These are phyloP conservation scores for Saccharomycopsis sp. DNA, from an alignment of 805 yeast genomes.

Conservation along the genomic window DNA sequence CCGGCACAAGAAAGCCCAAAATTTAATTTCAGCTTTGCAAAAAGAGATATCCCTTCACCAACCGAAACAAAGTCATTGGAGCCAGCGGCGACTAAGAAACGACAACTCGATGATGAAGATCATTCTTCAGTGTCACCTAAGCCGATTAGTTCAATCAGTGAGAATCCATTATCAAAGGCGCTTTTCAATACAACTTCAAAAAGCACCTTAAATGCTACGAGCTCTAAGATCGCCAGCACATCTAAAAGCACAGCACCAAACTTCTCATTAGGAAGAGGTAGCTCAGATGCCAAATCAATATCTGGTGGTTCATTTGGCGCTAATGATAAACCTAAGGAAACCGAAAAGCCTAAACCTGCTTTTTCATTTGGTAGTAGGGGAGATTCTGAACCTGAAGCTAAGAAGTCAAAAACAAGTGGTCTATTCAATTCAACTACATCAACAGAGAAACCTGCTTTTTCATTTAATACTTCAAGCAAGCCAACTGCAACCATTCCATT, in stretches of 20 bases:
- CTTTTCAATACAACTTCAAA: too few relatives aligned
- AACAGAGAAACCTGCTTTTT: too few relatives aligned
- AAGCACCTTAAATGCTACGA: too few relatives aligned
- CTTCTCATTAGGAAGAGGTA: background rate
- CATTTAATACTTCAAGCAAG: background rate
- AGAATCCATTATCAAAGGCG: too few relatives aligned
- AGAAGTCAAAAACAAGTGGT: background rate
- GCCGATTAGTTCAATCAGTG: too few relatives aligned
- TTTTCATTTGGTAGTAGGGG: constrained; percentile 1
- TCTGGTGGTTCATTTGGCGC: background rate
- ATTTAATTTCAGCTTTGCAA: background rate
- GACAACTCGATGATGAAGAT: too few relatives aligned
- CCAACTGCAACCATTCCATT: background rate
- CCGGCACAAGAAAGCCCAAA: background rate
- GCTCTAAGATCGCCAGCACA: background rate
- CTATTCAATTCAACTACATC: background rate
- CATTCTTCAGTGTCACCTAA: too few relatives aligned
- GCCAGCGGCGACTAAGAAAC: too few relatives aligned
- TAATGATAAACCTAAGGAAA: background rate
- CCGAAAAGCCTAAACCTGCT: background rate
- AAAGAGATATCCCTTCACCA: background rate
- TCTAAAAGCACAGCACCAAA: background rate
- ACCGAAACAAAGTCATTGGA: too few relatives aligned
- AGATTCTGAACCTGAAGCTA: background rate
- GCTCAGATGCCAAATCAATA: background rate